Evolutionary conservation across 2,329 filamentous ascomycete species (phyloP).

Genomic region (Penicillium palitans): DNA sequence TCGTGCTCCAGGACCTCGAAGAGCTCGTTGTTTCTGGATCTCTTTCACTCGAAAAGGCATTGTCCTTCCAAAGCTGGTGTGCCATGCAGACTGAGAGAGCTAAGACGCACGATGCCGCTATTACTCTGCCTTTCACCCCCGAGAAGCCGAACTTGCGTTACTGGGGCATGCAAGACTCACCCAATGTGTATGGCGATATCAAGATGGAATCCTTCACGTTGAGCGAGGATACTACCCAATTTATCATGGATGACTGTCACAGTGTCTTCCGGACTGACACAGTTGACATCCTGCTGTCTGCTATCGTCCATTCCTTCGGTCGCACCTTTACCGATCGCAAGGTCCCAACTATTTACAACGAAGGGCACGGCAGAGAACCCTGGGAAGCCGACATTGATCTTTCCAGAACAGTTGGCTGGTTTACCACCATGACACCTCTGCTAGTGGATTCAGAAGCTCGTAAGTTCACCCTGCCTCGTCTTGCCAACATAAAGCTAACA

Average conservation of each 20-base stretch:
- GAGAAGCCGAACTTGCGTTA: slow-evolving; percentile 36
- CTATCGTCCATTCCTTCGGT: slow-evolving; percentile 47
- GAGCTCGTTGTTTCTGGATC: slow-evolving; percentile 37
- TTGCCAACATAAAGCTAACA: slow-evolving; percentile 13
- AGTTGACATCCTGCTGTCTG: slow-evolving; percentile 39
- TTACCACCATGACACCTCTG: slow-evolving; percentile 50
- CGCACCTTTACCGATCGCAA: slow-evolving; percentile 46
- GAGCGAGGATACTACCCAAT: slow-evolving; percentile 33
- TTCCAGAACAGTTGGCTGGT: slow-evolving; percentile 53
- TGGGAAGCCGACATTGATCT: slow-evolving; percentile 49
- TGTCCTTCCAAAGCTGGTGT: slow-evolving; percentile 45
- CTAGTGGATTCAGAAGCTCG: slow-evolving; percentile 32
- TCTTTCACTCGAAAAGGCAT: slow-evolving; percentile 34
- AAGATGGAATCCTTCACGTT: slow-evolving; percentile 39
- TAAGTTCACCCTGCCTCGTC: slow-evolving; percentile 9
- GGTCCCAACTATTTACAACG: slow-evolving; percentile 50
- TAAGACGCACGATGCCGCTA: slow-evolving; percentile 17
- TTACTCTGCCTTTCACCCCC: slow-evolving; percentile 30
- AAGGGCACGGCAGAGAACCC: slow-evolving; percentile 52
- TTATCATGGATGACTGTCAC: slow-evolving; percentile 36
- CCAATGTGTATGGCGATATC: slow-evolving; percentile 39
- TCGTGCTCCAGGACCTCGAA: slow-evolving; percentile 40
- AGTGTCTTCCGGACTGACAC: slow-evolving; percentile 38
- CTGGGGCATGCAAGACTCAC: slow-evolving; percentile 37
- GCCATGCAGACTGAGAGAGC: slow-evolving; percentile 34